Base-by-base conservation (phyloP, 2,329 filamentous ascomycete species). In the Arthrobotrys pseudoclavata region DNA sequence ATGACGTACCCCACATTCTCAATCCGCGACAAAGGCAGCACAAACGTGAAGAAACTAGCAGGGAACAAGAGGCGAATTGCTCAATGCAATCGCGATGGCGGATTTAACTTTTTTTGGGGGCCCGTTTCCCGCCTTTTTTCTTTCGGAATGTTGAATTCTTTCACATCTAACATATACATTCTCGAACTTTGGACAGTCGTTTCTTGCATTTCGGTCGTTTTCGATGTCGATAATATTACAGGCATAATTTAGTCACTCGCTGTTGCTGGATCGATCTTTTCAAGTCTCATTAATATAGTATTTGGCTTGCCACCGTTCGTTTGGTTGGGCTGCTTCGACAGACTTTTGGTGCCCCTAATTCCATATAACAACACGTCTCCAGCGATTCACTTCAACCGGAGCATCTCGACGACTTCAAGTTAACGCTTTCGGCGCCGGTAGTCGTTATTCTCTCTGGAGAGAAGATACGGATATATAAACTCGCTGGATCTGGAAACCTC, bases 1-100 rank as follows among this genome's bases (percentile, higher is more conserved):
- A 29, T 70, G 67, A 70, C 55, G 67, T 63, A 62, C 48, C 60
- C 69, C 69, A 66, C 69, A 60, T 42, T 60, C 26, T 72, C 57
- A 72, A 72, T 66, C 69, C 40, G 57, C 69, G 37, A 72, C 69
- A 63, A 63, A 48, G 40, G 60, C 60, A 63, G 40, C 60, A 48
- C 42, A 3, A 60, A 42, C 20, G 20, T 60, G 55, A 42, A 42
- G 31, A 9, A n/a, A 10, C 13, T 29, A 20, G 24, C 60, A 48
- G 60, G 60, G 37, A 42, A 60, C 42, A 60, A 60, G 55, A 60
- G 55, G 40, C 42, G 68, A 45, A 64, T 66, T 57, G 48, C 53
- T 50, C 45, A 29, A 60, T 37, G 24, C 12, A 22, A 55, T 72
- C 60, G 69, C 48, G 50, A 50, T 55, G 34, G 47, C 53, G 45